Evolutionary conservation across 805 yeast species (phyloP), one percentile per base, ranked within the genome.

Genomic region (Scheffersomyces spartinae): DNA sequence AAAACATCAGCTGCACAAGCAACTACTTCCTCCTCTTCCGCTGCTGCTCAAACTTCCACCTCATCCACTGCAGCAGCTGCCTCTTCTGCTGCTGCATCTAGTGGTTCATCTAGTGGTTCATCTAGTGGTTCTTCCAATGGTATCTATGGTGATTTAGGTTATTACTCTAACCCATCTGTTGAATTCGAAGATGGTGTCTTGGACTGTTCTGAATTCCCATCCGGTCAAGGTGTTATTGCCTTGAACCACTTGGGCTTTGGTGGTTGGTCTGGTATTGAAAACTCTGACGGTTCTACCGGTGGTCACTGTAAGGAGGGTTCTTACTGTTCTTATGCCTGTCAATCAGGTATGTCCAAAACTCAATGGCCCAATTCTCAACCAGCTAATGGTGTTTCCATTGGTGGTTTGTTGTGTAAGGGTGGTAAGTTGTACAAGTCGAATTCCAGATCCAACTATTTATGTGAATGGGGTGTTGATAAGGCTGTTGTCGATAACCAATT

Each of bases 331-430:
- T 88, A 88, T 60, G 94, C 97, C 32, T 88, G 98, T 67, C 93
- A 85, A 65, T 74, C 95, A 21, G 98, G 97, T 71, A 83, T 84
- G 95, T 83, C 96, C 47, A 88, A 88, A 74, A 84, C 96, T 29
- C 98, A 88, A 66, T 88, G 94, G 94, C 97, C 97, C 36, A 58
- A 76, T 23, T 38, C 50, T 28, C 98, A 88, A 66, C 97, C 97
- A 29, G 38, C 79, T 28, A 69, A 62, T 53, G 97, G 97, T 63
- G 79, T 78, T 30, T 80, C 96, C 22, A 73, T 88, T 39, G 98
- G 98, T 60, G 98, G 98, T 51, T 71, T 88, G 44, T 52, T 58
- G 44, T 88, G 98, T 71, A 68, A 78, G 55, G 57, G 61, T 50
- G 97, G 97, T 41, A 72, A 72, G 61, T 68, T 88, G 35, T 74